phyloP scores from a whole-genome alignment of 129 eudicot species.

The Lactuca saligna region DNA sequence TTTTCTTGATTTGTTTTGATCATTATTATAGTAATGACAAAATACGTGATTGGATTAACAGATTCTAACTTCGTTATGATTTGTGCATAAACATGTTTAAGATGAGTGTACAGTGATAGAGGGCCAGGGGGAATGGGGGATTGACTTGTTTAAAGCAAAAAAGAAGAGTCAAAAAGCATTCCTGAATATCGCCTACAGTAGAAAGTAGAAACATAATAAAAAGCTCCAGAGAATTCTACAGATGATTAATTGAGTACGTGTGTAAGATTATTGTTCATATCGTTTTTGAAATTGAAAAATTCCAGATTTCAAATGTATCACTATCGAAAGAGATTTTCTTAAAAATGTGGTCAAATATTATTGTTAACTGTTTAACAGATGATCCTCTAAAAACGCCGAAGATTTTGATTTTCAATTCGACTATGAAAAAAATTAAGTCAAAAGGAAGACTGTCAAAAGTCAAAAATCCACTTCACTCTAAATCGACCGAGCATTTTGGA shows the following conservation, averaged over 20 bases:
- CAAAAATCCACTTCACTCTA: slow-evolving; percentile 14
- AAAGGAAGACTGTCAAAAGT: not conserved
- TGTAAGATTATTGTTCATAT: not conserved
- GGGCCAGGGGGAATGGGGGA: not conserved
- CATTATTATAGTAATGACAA: slow-evolving; percentile 14
- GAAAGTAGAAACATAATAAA: not conserved
- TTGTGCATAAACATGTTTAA: not conserved
- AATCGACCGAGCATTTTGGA: slow-evolving; percentile 9
- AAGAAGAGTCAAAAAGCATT: slow-evolving; percentile 22
- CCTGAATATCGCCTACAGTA: slow-evolving; percentile 17
- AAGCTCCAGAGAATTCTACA: not conserved
- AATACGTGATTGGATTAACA: not conserved
- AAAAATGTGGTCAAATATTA: not conserved
- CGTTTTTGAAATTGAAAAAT: slow-evolving; percentile 2
- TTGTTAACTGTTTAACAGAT: not conserved
- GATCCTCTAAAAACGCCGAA: not conserved
- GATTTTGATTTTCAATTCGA: not conserved
- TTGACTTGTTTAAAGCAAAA: slow-evolving; percentile 26
- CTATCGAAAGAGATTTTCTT: not conserved
- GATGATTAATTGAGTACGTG: not conserved
- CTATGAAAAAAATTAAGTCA: slow-evolving; percentile 7
- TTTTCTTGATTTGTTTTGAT: slow-evolving; percentile 34
- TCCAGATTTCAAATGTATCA: not conserved
- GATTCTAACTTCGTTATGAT: not conserved
- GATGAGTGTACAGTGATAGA: not conserved